Conservation (phyloP, 495 filamentous ascomycete species). For the Pseudoneurospora amorphoporcata region DNA sequence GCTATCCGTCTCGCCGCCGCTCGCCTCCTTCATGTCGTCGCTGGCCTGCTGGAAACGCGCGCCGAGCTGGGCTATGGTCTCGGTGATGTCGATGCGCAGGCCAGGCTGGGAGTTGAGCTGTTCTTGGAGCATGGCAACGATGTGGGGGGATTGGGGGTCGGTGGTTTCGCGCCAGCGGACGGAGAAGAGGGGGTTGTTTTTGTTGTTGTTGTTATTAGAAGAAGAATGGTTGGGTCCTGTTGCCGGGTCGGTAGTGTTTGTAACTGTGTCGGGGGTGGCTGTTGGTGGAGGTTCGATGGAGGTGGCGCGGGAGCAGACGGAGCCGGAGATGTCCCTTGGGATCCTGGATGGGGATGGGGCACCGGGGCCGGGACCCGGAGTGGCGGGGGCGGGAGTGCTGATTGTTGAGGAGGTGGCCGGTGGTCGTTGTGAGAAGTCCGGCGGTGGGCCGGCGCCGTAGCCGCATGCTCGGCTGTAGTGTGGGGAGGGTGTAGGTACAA, state of each 20-base stretch:
- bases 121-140: slow-evolving; percentile 14
- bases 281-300: not conserved
- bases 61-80: slow-evolving; percentile 17
- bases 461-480: not conserved
- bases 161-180: slow-evolving; percentile 5
- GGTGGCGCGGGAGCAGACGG: not conserved
- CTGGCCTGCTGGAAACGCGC: slow-evolving; percentile 20
- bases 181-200: not conserved
- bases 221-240: not conserved
- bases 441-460: not conserved
- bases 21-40: slow-evolving; percentile 1
- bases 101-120: slow-evolving; percentile 19
- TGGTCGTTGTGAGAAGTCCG: not conserved
- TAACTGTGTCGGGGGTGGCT: not conserved
- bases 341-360: not conserved
- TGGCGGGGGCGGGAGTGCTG: not conserved
- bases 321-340: not conserved
- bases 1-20: not conserved
- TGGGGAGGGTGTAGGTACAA: not conserved
- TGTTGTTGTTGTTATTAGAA: not conserved
- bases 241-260: not conserved
- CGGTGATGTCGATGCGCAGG: slow-evolving; percentile 17
- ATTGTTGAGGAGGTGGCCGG: not conserved
- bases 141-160: slow-evolving; percentile 16
- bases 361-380: not conserved